Conservation (phyloP, 1,284 basidiomycete genomes). For the Porodaedalea pini region DNA sequence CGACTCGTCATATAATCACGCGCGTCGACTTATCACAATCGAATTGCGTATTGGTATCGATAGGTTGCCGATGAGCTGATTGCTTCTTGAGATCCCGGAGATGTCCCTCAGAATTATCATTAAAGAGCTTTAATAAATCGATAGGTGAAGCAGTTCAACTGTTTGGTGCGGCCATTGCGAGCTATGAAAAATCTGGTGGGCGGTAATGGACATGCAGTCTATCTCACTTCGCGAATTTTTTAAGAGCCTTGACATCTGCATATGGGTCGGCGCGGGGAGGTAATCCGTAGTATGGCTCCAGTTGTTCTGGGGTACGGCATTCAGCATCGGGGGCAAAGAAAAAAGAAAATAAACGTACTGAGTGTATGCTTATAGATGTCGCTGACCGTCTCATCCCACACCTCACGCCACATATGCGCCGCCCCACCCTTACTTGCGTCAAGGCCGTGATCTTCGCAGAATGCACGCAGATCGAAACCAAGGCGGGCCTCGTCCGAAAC, state of each 20-base stretch:
- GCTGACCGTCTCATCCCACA: slow-evolving; percentile 69
- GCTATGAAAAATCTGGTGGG: no score
- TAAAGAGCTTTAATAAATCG: no score
- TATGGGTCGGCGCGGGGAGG: slow-evolving; percentile 54
- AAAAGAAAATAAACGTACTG: slow-evolving; percentile 45
- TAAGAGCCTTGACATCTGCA: slow-evolving; percentile 49
- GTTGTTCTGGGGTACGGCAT: slow-evolving; percentile 39
- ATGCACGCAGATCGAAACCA: slow-evolving; percentile 64
- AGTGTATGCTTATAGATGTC: slow-evolving; percentile 65
- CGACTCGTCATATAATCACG: no score
- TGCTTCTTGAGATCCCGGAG: no score
- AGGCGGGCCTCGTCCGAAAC: slow-evolving; percentile 41
- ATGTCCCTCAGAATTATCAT: no score
- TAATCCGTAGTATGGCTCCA: slow-evolving; percentile 66
- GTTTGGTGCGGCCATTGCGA: no score
- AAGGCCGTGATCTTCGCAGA: slow-evolving; percentile 54
- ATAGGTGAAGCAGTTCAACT: no score
- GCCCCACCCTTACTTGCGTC: slow-evolving; percentile 58
- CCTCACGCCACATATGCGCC: slow-evolving; percentile 79
- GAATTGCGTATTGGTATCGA: no score
- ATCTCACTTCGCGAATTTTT: slow-evolving; percentile 39
- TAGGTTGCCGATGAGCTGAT: no score
- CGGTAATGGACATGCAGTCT: not conserved
- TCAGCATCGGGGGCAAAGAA: not conserved
- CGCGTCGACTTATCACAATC: no score